Percentiles rank a stretch among this genome's conserved stretches.
Evolutionary conservation across 345 rosid species (phyloP).

Genomic region (Eucalyptus marginata): DNA sequence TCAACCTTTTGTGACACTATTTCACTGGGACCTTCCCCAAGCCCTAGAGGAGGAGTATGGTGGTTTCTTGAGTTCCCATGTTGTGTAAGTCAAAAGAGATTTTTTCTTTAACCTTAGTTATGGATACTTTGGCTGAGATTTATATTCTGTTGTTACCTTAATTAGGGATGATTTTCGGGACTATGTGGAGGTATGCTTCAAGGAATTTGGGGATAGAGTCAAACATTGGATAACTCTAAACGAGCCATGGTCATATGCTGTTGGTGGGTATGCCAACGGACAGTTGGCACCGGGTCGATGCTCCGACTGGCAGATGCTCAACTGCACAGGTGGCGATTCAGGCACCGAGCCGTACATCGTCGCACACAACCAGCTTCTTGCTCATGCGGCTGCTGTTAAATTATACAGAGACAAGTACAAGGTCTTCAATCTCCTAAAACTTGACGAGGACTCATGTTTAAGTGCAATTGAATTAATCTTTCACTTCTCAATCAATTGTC

Average conservation of each 20-base stretch:
- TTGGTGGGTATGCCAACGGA: constrained; percentile 6
- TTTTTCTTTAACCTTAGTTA: neutral
- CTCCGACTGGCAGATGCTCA: constrained; percentile 8
- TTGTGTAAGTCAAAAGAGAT: neutral
- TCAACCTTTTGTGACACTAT: constrained; percentile 19
- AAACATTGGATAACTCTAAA: constrained; percentile 48
- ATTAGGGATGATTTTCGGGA: neutral
- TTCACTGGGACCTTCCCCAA: constrained; percentile 22
- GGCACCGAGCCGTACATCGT: constrained; percentile 32
- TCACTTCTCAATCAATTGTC: neutral
- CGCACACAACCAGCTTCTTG: constrained; percentile 28
- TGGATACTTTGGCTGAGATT: neutral
- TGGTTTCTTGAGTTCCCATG: constrained; percentile 10
- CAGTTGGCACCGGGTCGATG: constrained; percentile 29
- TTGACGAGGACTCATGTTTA: neutral
- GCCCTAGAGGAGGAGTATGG: constrained; percentile 14
- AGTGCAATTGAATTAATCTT: neutral
- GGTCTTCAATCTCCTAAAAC: neutral
- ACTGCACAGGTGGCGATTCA: constrained; percentile 34
- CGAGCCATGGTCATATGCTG: constrained; percentile 15
- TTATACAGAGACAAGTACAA: constrained; percentile 25
- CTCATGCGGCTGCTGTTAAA: constrained; percentile 29
- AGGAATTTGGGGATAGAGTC: constrained; percentile 39
- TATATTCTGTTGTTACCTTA: neutral
- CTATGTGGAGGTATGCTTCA: constrained; percentile 29